Conservation (phyloP, 208 protist genomes). For the Leishmania tarentolae region DNA sequence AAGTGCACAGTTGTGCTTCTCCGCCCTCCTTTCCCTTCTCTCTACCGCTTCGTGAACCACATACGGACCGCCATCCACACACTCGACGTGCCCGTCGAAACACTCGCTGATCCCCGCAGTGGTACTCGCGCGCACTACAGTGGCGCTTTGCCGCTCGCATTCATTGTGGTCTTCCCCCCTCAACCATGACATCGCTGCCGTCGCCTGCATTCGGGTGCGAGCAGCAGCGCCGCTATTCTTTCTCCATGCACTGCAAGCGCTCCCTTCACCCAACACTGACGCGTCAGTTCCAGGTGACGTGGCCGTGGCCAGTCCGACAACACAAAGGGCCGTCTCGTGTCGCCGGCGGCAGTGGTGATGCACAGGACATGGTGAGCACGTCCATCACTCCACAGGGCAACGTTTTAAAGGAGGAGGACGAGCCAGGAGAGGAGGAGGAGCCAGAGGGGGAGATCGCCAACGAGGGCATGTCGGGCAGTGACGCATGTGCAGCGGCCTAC, state of each 20-base stretch:
- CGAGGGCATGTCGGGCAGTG: neutral
- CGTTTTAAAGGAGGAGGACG: constrained; percentile 3
- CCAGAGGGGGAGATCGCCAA: neutral
- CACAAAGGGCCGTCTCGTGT: neutral
- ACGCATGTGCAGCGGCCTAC: neutral
- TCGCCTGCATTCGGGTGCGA: constrained; percentile 11
- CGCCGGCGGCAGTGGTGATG: neutral
- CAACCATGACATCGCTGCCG: neutral
- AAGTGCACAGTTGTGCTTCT: neutral
- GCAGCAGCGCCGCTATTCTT: constrained; percentile 15
- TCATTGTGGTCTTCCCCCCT: neutral
- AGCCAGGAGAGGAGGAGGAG: neutral
- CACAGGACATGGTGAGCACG: neutral
- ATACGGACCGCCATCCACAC: neutral
- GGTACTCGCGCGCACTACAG: neutral
- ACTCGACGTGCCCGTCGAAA: neutral
- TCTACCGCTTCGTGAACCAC: neutral
- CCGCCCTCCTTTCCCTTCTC: neutral
- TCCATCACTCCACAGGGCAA: neutral
- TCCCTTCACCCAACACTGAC: constrained; percentile 42
- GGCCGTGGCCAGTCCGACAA: constrained; percentile 52
- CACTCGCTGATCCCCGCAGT: neutral
- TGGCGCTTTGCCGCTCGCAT: neutral
- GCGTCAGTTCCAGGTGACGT: constrained; percentile 50
- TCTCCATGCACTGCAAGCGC: constrained; percentile 33